These are phyloP conservation scores for Penicillium cinerascens DNA, from an alignment of 495 filamentous ascomycete species.

Conservation along the genomic window DNA sequence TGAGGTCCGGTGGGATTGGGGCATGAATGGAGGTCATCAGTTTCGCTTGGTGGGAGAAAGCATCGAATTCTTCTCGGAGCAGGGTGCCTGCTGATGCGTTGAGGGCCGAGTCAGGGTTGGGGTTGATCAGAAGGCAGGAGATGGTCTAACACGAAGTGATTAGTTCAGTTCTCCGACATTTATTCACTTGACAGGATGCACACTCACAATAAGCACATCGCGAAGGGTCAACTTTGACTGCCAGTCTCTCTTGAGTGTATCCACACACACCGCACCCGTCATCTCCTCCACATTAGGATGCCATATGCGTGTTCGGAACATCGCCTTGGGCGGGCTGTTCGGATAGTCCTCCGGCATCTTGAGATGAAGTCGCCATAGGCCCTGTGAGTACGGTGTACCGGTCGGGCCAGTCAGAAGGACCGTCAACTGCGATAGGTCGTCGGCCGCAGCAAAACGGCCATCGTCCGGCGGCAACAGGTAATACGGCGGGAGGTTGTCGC, in stretches of 20 bases:
- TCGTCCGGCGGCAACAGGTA: conserved; percentile 57
- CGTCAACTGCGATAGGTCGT: conserved; percentile 59
- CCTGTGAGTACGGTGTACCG: conserved; percentile 59
- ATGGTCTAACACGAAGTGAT: conserved; percentile 49
- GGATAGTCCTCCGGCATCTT: conserved; percentile 65
- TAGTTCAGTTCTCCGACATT: background rate
- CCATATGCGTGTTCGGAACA: conserved; percentile 66
- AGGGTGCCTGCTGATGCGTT: conserved; percentile 63
- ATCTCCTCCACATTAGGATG: conserved; percentile 70
- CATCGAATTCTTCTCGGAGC: conserved; percentile 59
- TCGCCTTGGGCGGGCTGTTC: conserved; percentile 60
- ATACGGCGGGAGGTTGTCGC: conserved; percentile 58
- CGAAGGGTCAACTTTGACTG: conserved; percentile 54
- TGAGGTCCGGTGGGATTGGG: conserved; percentile 43
- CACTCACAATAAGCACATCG: conserved; percentile 58
- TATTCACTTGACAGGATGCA: background rate
- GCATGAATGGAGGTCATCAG: conserved; percentile 69
- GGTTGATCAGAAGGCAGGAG: conserved; percentile 66
- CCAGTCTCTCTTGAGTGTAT: conserved; percentile 72
- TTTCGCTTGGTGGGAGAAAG: conserved; percentile 58
- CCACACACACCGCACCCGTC: conserved; percentile 65
- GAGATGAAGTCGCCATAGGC: conserved; percentile 59
- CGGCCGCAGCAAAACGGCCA: conserved; percentile 23
- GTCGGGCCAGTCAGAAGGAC: conserved; percentile 60
- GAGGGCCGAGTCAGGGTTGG: conserved; percentile 67